Evolutionary conservation across 345 rosid genomes (phyloP).

Genomic region (Acer yangbiense): DNA sequence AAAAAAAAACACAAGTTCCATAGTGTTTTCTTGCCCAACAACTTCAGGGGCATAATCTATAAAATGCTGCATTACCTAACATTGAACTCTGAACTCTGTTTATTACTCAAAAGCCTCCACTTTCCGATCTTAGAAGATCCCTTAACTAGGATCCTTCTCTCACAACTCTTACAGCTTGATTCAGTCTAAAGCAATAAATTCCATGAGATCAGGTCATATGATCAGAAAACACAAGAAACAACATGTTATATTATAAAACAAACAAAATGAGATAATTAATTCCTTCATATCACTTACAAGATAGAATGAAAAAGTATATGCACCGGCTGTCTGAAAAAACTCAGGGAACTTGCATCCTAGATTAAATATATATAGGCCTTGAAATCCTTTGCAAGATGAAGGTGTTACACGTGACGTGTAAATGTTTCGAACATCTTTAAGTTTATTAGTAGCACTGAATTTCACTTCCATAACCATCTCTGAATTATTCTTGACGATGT

Average conservation of each 20-base stretch:
- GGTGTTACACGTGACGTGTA: slow-evolving; percentile 37
- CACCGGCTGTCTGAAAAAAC: slow-evolving; percentile 53
- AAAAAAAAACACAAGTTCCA: neutral
- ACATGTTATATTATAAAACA: neutral
- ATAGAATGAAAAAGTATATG: slow-evolving; percentile 55
- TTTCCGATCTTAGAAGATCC: slow-evolving; percentile 44
- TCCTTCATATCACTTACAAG: slow-evolving; percentile 39
- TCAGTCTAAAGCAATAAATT: slow-evolving; percentile 36
- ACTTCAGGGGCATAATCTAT: neutral
- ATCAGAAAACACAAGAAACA: slow-evolving; percentile 1
- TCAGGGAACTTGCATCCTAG: slow-evolving; percentile 34
- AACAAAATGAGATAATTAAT: neutral
- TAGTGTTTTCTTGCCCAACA: neutral
- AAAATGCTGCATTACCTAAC: slow-evolving; percentile 33
- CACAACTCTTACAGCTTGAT: slow-evolving; percentile 38
- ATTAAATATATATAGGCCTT: slow-evolving; percentile 64
- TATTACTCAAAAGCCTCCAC: slow-evolving; percentile 44
- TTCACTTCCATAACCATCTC: slow-evolving; percentile 57
- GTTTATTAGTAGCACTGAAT: slow-evolving; percentile 21
- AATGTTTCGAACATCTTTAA: slow-evolving; percentile 23
- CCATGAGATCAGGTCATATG: slow-evolving; percentile 15
- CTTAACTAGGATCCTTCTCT: slow-evolving; percentile 39
- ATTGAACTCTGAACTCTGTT: slow-evolving; percentile 10
- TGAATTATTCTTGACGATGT: slow-evolving; percentile 40
- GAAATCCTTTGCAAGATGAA: slow-evolving; percentile 41